Evolutionary conservation across 2,329 filamentous ascomycete genomes (phyloP).

Genomic region (Alternaria brassicicola): DNA sequence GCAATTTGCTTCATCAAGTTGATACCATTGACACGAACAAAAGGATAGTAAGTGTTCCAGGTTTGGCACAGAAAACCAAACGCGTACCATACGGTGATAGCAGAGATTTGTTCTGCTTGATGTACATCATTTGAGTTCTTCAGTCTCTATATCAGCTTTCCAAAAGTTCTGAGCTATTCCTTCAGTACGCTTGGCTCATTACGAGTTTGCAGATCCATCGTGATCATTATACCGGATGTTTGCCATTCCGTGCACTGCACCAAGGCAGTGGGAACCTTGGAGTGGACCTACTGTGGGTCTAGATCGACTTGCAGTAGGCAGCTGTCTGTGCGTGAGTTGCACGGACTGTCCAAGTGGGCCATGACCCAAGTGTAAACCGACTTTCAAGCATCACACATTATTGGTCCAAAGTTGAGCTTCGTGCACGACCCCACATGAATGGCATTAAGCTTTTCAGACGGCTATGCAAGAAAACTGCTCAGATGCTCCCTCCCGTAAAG

Average conservation of each 20-base stretch:
- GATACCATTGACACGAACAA: background rate
- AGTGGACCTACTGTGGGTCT: background rate
- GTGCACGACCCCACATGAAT: background rate
- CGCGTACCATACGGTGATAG: background rate
- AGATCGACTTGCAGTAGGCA: background rate
- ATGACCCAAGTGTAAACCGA: background rate
- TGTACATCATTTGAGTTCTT: background rate
- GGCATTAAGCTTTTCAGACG: background rate
- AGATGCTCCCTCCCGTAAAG: conserved; percentile 11
- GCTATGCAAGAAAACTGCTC: conserved; percentile 27
- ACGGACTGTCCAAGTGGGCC: background rate
- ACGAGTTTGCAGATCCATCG: background rate
- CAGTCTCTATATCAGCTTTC: background rate
- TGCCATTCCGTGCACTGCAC: background rate
- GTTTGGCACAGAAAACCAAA: too few species aligned
- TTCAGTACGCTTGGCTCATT: background rate
- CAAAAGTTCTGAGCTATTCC: background rate
- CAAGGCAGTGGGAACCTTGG: background rate
- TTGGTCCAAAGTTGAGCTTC: background rate
- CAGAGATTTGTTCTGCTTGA: background rate
- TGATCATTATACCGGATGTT: background rate
- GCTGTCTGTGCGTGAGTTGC: background rate
- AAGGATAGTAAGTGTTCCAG: background rate
- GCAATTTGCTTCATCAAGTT: background rate
- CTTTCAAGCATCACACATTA: background rate